phyloP scores from a whole-genome alignment of 306 rosid genomes.

The Bauhinia variegata region DNA sequence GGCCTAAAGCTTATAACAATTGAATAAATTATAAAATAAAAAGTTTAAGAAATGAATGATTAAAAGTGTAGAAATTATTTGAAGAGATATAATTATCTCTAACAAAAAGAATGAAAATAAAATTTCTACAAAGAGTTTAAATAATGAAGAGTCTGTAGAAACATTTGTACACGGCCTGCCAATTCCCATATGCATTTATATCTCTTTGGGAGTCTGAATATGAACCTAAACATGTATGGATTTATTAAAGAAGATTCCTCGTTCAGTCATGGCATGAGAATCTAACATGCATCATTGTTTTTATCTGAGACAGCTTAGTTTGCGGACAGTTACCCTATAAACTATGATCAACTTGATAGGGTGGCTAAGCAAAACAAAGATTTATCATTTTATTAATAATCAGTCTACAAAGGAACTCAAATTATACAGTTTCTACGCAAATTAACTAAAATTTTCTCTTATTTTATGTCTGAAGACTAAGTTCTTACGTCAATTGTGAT shows the following conservation, averaged over 20 bases:
- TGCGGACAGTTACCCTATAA: constrained; percentile 20
- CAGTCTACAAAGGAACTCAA: constrained; percentile 16
- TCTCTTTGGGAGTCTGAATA: constrained; percentile 6
- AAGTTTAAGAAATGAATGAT: no score
- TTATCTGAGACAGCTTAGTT: constrained; percentile 34
- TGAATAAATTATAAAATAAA: no score
- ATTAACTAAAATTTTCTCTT: constrained; percentile 11
- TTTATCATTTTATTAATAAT: background rate
- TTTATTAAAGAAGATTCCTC: constrained; percentile 44
- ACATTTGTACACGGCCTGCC: no score
- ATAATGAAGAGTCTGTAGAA: no score
- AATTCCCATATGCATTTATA: constrained; percentile 34
- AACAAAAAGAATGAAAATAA: no score
- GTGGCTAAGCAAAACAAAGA: background rate
- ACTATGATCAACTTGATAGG: background rate
- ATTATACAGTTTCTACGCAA: background rate
- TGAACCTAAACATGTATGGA: constrained; percentile 18
- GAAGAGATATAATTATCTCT: no score
- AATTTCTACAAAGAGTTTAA: no score
- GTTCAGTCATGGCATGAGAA: constrained; percentile 37
- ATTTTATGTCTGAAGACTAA: background rate
- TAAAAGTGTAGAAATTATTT: no score
- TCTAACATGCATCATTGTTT: constrained; percentile 29
- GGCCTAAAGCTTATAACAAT: no score
- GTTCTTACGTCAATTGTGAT: constrained; percentile 12